phyloP scores from a whole-genome alignment of 495 filamentous ascomycete genomes.

The Clohesyomyces aquaticus region DNA sequence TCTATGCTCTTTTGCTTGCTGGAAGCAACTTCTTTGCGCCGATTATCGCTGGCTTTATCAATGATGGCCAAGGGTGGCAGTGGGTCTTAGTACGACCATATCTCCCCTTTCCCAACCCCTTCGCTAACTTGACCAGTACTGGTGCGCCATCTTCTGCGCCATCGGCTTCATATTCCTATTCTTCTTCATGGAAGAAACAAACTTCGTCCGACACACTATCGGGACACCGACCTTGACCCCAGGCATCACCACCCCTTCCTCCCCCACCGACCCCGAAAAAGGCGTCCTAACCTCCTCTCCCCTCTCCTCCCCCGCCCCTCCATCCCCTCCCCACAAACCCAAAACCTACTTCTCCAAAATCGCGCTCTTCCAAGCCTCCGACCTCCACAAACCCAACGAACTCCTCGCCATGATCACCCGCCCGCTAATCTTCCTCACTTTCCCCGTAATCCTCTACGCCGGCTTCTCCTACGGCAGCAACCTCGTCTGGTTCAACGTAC shows the following conservation, averaged over 20 bases:
- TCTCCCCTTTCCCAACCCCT: background rate
- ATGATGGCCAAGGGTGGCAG: constrained; percentile 62
- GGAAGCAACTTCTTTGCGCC: constrained; percentile 70
- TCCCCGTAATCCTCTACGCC: constrained; percentile 68
- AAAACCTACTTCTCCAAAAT: constrained; percentile 61
- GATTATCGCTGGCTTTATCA: constrained; percentile 69
- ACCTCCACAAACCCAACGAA: constrained; percentile 45
- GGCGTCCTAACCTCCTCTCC: constrained; percentile 4
- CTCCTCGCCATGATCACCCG: constrained; percentile 58
- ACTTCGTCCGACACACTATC: constrained; percentile 51
- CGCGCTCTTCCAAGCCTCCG: constrained; percentile 44
- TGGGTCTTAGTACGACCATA: constrained; percentile 56
- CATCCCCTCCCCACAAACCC: background rate
- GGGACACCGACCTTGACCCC: constrained; percentile 44
- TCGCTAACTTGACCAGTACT: constrained; percentile 50
- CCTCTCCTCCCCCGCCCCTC: constrained; percentile 1
- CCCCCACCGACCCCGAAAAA: constrained; percentile 48
- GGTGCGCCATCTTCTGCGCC: constrained; percentile 64
- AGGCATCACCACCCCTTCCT: constrained; percentile 34
- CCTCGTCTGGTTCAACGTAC: constrained; percentile 68
- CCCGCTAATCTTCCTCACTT: constrained; percentile 54
- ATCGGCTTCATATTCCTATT: constrained; percentile 62
- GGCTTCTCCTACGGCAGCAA: constrained; percentile 69
- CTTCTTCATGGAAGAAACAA: constrained; percentile 74
- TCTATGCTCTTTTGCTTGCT: constrained; percentile 65